These are phyloP conservation scores for Colletotrichum sp. DNA, from an alignment of 2,329 filamentous ascomycete genomes.

Conservation along the genomic window DNA sequence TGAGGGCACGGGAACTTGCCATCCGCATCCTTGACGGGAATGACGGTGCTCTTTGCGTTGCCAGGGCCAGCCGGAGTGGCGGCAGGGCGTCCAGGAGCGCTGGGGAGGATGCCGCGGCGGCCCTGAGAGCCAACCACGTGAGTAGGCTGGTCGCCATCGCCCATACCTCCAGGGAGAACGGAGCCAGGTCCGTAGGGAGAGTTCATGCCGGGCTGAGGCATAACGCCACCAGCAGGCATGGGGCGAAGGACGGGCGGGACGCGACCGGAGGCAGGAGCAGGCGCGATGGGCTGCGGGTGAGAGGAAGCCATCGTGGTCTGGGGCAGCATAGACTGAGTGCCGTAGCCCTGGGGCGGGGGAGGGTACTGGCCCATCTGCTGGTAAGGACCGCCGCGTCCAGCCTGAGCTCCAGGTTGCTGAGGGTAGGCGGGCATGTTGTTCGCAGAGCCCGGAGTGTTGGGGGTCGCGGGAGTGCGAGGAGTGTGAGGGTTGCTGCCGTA, in stretches of 20 bases:
- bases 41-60: constrained; percentile 78
- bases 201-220: constrained; percentile 60
- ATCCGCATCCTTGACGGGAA: constrained; percentile 93
- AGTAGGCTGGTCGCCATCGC: constrained; percentile 71
- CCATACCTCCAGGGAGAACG: constrained; percentile 61
- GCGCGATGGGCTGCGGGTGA: constrained; percentile 78
- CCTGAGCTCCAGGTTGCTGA: constrained; percentile 45
- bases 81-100: constrained; percentile 83
- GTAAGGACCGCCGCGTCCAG: constrained; percentile 55
- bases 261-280: constrained; percentile 66
- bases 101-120: constrained; percentile 87
- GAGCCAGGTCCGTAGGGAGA: constrained; percentile 65
- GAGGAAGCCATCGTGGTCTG: constrained; percentile 70
- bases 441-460: constrained; percentile 63
- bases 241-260: constrained; percentile 67
- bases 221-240: constrained; percentile 72
- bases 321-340: constrained; percentile 67
- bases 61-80: constrained; percentile 74
- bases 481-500: constrained; percentile 68
- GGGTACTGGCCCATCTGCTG: constrained; percentile 62
- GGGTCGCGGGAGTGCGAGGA: constrained; percentile 66
- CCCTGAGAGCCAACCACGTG: constrained; percentile 97
- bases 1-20: constrained; percentile 98
- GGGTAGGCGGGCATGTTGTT: constrained; percentile 59
- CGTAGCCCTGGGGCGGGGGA: constrained; percentile 59